Evolutionary conservation across 2,329 filamentous ascomycete genomes (phyloP), one percentile per base, ranked within the genome.

Genomic region (Colletotrichum gloeosporioides): DNA sequence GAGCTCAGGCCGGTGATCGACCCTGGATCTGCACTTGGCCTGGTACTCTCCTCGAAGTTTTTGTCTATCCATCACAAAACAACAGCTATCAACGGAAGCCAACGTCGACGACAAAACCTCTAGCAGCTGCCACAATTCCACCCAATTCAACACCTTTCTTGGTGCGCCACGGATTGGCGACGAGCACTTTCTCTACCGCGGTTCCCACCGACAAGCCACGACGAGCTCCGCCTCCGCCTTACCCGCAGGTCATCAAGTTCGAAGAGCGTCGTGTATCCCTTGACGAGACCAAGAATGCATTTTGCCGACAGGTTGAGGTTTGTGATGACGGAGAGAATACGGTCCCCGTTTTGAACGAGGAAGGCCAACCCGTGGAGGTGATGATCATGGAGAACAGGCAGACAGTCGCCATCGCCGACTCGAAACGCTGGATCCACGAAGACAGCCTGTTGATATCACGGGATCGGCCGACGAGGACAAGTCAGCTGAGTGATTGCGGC

Each of bases 1-100:
- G 82, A 13, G 85, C 85, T 1, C 80, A 86, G 75, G 81, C 82
- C 0, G 90, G 90, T 3, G 90, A 92, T 63, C 88, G 84, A 73
- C 88, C 89, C 1, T 92, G 91, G 91, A 86, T 92, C 27, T 92
- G 91, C 80, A 88, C 85, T 3, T 92, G 91, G 90, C 89, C 90
- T 3, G 85, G 87, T 32, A 91, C 90, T 1, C 84, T 87, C 4
- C 84, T 92, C 7, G 90, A 92, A 68, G 82, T 91, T 5, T 91
- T 91, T 78, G 89, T 92, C 55, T 92, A 91, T 77, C 86, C 90
- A 1, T 83, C 84, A 29, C 89, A 91, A 78, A 90, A 89, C 78
- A 86, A 85, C 69, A 90, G 87, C 78, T 81, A 82, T 9, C 62
- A 71, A 53, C 59, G 62, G 16, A 68, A 71, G 31, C 61, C 71